A percentile compares a stretch with the other conserved stretches of the same genome.
phyloP scores from a whole-genome alignment of 1,139 yeast genomes.

The Pichia sp. region DNA sequence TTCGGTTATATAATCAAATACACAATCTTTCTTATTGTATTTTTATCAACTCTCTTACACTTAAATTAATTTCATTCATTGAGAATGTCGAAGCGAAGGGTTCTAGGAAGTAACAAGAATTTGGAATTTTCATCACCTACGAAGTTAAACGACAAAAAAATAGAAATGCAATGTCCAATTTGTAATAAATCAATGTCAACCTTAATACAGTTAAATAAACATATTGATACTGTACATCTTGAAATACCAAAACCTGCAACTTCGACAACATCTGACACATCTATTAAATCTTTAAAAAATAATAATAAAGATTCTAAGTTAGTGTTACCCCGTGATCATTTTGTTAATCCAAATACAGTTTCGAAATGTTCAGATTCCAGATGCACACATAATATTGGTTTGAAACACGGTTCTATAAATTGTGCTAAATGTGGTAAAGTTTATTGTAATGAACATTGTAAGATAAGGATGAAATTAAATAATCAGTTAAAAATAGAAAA shows the following conservation, averaged over 20 bases:
- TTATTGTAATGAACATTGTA: constrained; percentile 62
- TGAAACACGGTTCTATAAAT: constrained; percentile 49
- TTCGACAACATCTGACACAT: too few relatives aligned
- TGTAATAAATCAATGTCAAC: constrained; percentile 58
- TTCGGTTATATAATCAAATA: too few relatives aligned
- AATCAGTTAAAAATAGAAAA: constrained; percentile 40
- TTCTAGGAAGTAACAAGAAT: constrained; percentile 14
- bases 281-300: too few relatives aligned
- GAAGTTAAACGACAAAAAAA: neutral
- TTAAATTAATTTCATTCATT: too few relatives aligned
- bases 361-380: constrained; percentile 33
- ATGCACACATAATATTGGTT: constrained; percentile 40
- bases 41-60: too few relatives aligned
- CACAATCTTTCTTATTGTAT: too few relatives aligned
- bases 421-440: constrained; percentile 70
- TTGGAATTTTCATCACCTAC: too few relatives aligned
- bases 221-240: constrained; percentile 64
- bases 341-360: constrained; percentile 47
- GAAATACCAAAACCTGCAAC: constrained; percentile 7
- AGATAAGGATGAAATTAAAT: constrained; percentile 43
- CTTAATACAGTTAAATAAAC: constrained; percentile 56
- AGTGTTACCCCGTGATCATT: constrained; percentile 36
- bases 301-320: too few relatives aligned
- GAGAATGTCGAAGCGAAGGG: constrained; percentile 18
- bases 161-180: constrained; percentile 50